Evolutionary conservation across 2,329 filamentous ascomycete species (phyloP).

Genomic region (Claviceps humidiphila): DNA sequence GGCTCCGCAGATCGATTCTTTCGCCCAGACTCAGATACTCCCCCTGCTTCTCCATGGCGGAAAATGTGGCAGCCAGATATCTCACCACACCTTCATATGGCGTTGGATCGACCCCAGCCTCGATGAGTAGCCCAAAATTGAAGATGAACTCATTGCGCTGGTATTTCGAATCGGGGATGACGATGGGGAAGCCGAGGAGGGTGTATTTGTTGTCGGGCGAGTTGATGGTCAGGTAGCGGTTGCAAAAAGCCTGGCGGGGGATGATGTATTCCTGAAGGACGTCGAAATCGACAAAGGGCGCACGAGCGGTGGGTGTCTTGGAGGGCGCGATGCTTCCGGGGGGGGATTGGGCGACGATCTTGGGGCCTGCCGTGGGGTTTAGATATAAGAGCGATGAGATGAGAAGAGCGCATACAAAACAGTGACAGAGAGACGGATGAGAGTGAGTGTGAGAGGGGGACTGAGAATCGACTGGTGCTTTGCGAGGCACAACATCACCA

Average conservation of each 20-base stretch:
- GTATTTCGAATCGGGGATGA: slow-evolving; percentile 71
- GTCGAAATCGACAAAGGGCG: slow-evolving; percentile 70
- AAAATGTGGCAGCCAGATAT: slow-evolving; percentile 73
- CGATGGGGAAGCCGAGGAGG: slow-evolving; percentile 79
- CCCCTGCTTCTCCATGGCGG: slow-evolving; percentile 82
- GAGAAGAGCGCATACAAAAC: not conserved
- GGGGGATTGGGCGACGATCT: slow-evolving; percentile 42
- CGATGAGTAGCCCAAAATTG: slow-evolving; percentile 83
- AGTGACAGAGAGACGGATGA: not conserved
- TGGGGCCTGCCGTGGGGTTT: slow-evolving; percentile 32
- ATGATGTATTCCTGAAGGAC: slow-evolving; percentile 87
- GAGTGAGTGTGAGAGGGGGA: not conserved
- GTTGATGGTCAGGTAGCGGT: slow-evolving; percentile 72
- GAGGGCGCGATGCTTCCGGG: not conserved
- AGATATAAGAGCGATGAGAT: not conserved
- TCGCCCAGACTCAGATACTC: slow-evolving; percentile 60
- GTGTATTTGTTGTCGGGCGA: slow-evolving; percentile 57
- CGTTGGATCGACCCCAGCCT: slow-evolving; percentile 51
- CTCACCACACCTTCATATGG: slow-evolving; percentile 76
- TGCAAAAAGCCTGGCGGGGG: slow-evolving; percentile 87
- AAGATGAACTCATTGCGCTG: slow-evolving; percentile 95
- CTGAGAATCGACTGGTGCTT: no score
- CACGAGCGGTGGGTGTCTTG: slow-evolving; percentile 14
- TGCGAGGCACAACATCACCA: not conserved
- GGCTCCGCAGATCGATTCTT: slow-evolving; percentile 23